Percentiles rank a stretch among this genome's conserved stretches.
Conservation (phyloP, 1,139 yeast genomes). For the Komagataea norvegica region DNA sequence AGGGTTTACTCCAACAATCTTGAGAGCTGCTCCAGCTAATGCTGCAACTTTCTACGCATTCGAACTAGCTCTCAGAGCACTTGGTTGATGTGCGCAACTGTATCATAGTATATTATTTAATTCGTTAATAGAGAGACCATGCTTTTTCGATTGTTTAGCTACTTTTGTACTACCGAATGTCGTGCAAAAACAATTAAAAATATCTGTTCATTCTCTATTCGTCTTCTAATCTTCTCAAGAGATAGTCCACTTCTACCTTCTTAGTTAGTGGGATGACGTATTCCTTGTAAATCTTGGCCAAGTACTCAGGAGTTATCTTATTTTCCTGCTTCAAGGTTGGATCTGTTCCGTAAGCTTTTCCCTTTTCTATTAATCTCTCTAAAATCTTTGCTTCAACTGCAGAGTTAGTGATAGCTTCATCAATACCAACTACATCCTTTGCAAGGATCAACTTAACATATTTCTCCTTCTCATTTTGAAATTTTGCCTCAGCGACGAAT, state of each 20-base stretch:
- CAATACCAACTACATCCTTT: constrained; percentile 68
- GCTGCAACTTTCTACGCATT: constrained; percentile 94
- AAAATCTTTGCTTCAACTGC: constrained; percentile 84
- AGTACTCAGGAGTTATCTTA: constrained; percentile 69
- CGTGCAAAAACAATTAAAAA: too few species aligned
- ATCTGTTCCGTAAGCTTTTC: constrained; percentile 82
- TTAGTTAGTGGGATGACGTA: constrained; percentile 91
- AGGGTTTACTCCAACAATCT: constrained; percentile 84
- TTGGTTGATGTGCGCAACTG: constrained; percentile 29
- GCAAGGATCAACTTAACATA: constrained; percentile 62
- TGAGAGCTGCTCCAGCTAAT: constrained; percentile 96
- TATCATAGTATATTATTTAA: too few species aligned
- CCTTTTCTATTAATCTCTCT: constrained; percentile 72
- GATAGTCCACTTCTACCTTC: constrained; percentile 88
- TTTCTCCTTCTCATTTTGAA: constrained; percentile 56
- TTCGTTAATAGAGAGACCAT: too few species aligned
- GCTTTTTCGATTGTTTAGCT: too few species aligned
- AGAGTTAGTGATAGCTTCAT: constrained; percentile 74
- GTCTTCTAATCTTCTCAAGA: constrained; percentile 76
- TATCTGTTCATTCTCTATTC: constrained; percentile 24
- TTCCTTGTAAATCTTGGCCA: constrained; percentile 79
- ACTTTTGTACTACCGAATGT: too few species aligned
- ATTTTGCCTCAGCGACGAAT: constrained; percentile 95
- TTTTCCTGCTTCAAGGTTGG: constrained; percentile 74
- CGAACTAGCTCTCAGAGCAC: constrained; percentile 74